phyloP scores from a whole-genome alignment of 1,284 basidiomycete species.

The Puccinia triticina region DNA sequence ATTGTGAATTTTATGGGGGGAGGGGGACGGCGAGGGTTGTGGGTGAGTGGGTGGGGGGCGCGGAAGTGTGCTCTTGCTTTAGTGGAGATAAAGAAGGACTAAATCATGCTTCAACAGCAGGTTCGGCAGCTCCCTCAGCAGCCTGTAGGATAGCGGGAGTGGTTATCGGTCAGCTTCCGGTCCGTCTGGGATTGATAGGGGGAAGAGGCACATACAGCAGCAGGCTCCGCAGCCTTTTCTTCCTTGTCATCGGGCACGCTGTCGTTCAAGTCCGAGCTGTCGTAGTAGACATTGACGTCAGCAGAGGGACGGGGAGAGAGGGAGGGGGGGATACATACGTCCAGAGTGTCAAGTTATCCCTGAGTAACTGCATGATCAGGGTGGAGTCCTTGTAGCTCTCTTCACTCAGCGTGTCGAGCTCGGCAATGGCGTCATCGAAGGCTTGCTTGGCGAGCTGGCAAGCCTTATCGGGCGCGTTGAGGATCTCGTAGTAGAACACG shows the following conservation, averaged over 20 bases:
- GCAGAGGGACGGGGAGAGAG: neutral
- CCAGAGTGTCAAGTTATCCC: conserved; percentile 63
- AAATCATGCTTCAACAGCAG: conserved; percentile 34
- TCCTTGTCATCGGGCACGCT: conserved; percentile 51
- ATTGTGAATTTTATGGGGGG: conserved; percentile 15
- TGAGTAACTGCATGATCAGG: conserved; percentile 63
- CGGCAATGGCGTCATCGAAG: conserved; percentile 64
- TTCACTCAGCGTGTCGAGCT: conserved; percentile 64
- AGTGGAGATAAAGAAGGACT: neutral
- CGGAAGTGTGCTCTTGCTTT: conserved; percentile 31
- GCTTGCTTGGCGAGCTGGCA: conserved; percentile 64
- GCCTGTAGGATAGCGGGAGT: too few relatives aligned
- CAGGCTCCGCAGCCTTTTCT: conserved; percentile 50
- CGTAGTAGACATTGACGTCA: neutral
- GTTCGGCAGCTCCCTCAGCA: conserved; percentile 33
- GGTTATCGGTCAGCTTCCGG: neutral
- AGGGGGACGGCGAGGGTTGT: neutral
- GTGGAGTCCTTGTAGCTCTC: conserved; percentile 64
- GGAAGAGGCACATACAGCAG: conserved; percentile 41
- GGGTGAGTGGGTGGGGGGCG: too few relatives aligned
- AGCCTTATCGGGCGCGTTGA: conserved; percentile 63
- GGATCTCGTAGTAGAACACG: conserved; percentile 65
- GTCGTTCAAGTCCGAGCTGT: conserved; percentile 51
- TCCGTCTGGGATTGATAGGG: neutral
- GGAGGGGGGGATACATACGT: conserved; percentile 52